Conservation (phyloP, 2,329 filamentous ascomycete genomes). For the Tricladium varicosporioides region DNA sequence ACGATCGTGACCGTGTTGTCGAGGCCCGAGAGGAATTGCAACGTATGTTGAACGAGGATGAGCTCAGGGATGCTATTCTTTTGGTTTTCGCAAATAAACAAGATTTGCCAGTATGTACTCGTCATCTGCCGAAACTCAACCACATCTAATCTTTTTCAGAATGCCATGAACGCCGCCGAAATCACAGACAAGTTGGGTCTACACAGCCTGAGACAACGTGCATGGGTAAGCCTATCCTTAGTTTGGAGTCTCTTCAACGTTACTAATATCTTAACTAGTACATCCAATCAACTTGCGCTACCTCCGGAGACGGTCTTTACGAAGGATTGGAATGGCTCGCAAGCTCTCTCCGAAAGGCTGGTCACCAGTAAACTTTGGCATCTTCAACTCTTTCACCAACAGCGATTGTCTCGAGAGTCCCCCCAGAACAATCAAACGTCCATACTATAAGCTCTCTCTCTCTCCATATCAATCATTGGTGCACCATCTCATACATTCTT, state of each 20-base stretch:
- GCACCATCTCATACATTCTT: constrained; percentile 31
- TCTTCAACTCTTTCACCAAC: constrained; percentile 11
- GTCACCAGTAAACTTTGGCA: constrained; percentile 53
- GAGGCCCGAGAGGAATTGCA: constrained; percentile 96
- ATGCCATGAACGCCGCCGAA: constrained; percentile 99
- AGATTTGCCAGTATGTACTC: constrained; percentile 84
- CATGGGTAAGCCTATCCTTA: constrained; percentile 74
- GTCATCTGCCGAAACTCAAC: background rate
- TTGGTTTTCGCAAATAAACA: constrained; percentile 99
- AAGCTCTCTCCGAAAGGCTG: constrained; percentile 76
- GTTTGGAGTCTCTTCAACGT: background rate
- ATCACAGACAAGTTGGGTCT: constrained; percentile 99
- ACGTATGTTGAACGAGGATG: constrained; percentile 98
- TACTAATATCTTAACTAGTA: constrained; percentile 56
- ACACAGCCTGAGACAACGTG: constrained; percentile 96
- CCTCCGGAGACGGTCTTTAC: constrained; percentile 98
- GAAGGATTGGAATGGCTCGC: constrained; percentile 89
- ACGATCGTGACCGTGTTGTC: constrained; percentile 96
- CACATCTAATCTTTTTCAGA: constrained; percentile 54
- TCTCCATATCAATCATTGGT: constrained; percentile 31
- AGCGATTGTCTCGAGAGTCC: constrained; percentile 29
- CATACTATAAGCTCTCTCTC: constrained; percentile 30
- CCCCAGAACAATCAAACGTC: constrained; percentile 32
- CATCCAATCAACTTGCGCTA: constrained; percentile 99
- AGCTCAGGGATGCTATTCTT: constrained; percentile 95